Percentiles rank a stretch among this genome's conserved stretches.
Evolutionary conservation across 2,329 filamentous ascomycete species (phyloP).

Genomic region (Aspergillus proliferans): DNA sequence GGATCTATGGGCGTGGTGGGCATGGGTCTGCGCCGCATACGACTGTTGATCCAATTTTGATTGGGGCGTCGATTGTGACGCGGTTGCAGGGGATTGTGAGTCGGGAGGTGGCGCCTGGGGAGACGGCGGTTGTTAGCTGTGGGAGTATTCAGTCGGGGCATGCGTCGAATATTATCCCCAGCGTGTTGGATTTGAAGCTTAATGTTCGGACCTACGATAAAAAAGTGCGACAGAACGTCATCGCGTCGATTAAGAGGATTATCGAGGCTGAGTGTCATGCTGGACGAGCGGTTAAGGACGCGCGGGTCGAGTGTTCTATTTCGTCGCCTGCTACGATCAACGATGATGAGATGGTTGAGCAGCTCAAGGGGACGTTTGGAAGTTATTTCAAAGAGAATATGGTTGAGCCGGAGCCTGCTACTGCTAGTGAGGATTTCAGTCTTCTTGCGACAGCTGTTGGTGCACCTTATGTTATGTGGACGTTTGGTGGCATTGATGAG

Average conservation of each 20-base stretch:
- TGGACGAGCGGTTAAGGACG: conserved; percentile 38
- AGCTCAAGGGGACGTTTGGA: conserved; percentile 40
- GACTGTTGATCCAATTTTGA: conserved; percentile 43
- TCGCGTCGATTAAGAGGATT: conserved; percentile 35
- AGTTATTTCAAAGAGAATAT: conserved; percentile 36
- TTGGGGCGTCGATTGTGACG: conserved; percentile 39
- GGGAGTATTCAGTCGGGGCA: conserved; percentile 40
- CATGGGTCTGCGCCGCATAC: conserved; percentile 41
- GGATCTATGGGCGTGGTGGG: conserved; percentile 38
- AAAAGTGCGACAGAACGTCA: conserved; percentile 28
- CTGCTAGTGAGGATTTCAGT: conserved; percentile 53
- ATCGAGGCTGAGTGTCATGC: conserved; percentile 51
- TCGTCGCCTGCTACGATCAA: conserved; percentile 50
- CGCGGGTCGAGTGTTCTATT: conserved; percentile 37
- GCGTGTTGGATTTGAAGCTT: conserved; percentile 36
- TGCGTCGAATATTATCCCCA: conserved; percentile 43
- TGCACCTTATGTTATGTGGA: conserved; percentile 49
- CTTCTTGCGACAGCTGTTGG: conserved; percentile 47
- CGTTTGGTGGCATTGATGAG: conserved; percentile 49
- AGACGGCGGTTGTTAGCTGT: conserved; percentile 42
- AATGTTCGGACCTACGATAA: conserved; percentile 34
- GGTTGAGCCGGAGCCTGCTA: conserved; percentile 35
- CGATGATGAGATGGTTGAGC: conserved; percentile 39
- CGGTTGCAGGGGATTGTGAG: conserved; percentile 36
- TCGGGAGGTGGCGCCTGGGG: conserved; percentile 33